phyloP scores from a whole-genome alignment of 2,329 filamentous ascomycete genomes.

The Niveomyces coronatus region DNA sequence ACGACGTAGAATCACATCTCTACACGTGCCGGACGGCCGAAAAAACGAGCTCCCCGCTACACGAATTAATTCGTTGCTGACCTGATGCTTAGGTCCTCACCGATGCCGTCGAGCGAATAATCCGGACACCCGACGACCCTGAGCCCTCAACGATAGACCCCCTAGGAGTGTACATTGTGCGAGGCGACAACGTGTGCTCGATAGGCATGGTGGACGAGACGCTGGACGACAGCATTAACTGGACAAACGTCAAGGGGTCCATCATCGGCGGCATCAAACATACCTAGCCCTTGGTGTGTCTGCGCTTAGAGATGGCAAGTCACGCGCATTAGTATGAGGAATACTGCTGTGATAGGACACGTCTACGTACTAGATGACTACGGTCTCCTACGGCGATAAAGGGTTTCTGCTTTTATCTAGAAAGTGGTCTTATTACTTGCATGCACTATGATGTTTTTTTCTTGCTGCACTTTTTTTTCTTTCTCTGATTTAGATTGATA shows the following conservation, averaged over 20 bases:
- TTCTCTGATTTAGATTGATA: too few species aligned
- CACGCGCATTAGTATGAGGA: too few species aligned
- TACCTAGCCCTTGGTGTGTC: conserved; percentile 23
- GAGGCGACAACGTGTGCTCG: conserved; percentile 88
- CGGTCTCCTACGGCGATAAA: too few species aligned
- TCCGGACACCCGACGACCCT: conserved; percentile 72
- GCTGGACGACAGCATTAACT: conserved; percentile 83
- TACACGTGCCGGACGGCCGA: too few species aligned
- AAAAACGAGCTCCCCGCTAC: too few species aligned
- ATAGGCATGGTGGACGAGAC: conserved; percentile 85
- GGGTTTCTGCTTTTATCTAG: too few species aligned
- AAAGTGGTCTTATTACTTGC: too few species aligned
- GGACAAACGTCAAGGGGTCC: conserved; percentile 78
- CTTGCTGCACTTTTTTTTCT: background rate
- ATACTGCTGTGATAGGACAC: too few species aligned
- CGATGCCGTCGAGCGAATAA: conserved; percentile 79
- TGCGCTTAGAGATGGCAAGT: too few species aligned
- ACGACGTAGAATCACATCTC: too few species aligned
- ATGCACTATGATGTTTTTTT: background rate
- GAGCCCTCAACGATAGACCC: conserved; percentile 72
- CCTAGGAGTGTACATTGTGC: conserved; percentile 81
- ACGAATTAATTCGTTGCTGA: too few species aligned
- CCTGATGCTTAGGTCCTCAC: conserved; percentile 53
- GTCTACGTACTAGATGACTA: too few species aligned
- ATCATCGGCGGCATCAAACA: conserved; percentile 83